phyloP scores from a whole-genome alignment of 78 protist genomes.

The Monosiga brevicollis region DNA sequence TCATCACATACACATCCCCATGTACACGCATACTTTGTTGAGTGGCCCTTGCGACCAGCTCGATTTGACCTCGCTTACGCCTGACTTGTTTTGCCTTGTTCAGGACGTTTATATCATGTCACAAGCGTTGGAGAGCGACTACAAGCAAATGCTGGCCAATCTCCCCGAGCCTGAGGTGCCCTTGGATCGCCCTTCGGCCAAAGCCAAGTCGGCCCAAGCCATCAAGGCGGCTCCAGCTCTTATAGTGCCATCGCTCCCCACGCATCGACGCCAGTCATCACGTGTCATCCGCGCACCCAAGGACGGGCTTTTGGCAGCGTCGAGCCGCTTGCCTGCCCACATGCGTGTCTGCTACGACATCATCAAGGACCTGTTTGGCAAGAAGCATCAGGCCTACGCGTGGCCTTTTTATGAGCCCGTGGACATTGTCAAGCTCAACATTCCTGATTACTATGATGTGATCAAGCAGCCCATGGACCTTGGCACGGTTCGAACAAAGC shows the following conservation, averaged over 20 bases:
- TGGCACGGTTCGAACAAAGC: conserved; percentile 23
- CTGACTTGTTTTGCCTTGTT: neutral
- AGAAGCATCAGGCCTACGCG: neutral
- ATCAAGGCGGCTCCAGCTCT: neutral
- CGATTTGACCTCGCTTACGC: neutral
- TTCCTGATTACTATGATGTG: conserved; percentile 20
- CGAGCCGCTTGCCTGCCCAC: neutral
- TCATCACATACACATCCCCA: neutral
- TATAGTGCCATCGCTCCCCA: too few relatives aligned
- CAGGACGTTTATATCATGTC: neutral
- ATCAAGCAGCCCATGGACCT: conserved; percentile 52
- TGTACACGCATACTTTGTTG: neutral
- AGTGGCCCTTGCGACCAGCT: too few relatives aligned
- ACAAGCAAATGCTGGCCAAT: neutral
- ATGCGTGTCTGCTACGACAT: neutral
- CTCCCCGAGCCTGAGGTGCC: neutral
- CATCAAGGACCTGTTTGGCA: neutral
- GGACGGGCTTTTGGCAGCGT: neutral
- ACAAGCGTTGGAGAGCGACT: neutral
- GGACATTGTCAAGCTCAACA: conserved; percentile 16
- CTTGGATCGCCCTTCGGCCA: neutral
- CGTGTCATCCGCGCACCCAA: neutral
- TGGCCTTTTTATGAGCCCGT: conserved; percentile 13
- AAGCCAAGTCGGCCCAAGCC: neutral
- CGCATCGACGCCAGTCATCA: neutral